A percentile compares a stretch with the other conserved stretches of the same genome.
Evolutionary conservation across 2,329 filamentous ascomycete genomes (phyloP).

Genomic region (Teratosphaeria epicoccoides): DNA sequence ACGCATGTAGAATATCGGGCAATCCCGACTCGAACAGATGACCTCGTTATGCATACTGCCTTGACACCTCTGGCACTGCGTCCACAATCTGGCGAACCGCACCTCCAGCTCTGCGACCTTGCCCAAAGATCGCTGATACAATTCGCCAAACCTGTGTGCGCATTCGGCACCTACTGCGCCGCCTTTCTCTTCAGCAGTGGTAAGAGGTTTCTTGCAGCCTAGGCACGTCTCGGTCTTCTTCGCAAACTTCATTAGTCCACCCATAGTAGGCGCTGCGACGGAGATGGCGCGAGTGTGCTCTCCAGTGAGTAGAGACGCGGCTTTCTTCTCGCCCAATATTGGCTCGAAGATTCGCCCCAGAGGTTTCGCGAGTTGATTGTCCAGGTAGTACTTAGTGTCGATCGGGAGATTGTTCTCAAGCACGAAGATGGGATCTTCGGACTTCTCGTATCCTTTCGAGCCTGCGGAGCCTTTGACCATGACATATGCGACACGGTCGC

Average conservation of each 20-base stretch:
- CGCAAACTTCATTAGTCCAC: constrained; percentile 94
- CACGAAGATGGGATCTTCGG: constrained; percentile 93
- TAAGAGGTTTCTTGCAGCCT: constrained; percentile 95
- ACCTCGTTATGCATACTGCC: constrained; percentile 97
- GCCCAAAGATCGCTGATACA: constrained; percentile 83
- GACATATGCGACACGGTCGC: constrained; percentile 95
- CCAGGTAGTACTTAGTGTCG: constrained; percentile 95
- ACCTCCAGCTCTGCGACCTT: constrained; percentile 90
- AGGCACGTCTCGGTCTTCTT: constrained; percentile 98
- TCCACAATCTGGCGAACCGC: constrained; percentile 86
- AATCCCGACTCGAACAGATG: constrained; percentile 92
- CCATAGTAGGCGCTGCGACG: constrained; percentile 80
- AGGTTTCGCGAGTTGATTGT: constrained; percentile 95
- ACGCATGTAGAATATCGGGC: constrained; percentile 98
- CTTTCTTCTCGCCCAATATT: constrained; percentile 88
- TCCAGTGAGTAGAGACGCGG: constrained; percentile 72
- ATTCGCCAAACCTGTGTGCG: constrained; percentile 71
- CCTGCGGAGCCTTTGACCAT: constrained; percentile 87
- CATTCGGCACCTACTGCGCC: constrained; percentile 87
- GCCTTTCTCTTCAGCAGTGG: constrained; percentile 62
- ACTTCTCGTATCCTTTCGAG: constrained; percentile 92
- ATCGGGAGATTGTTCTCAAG: constrained; percentile 96
- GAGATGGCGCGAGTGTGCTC: constrained; percentile 93
- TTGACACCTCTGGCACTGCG: constrained; percentile 94
- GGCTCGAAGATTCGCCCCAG: constrained; percentile 94